These are phyloP conservation scores for Friedmanniomyces endolithicus DNA, from an alignment of 495 filamentous ascomycete species.

Conservation along the genomic window DNA sequence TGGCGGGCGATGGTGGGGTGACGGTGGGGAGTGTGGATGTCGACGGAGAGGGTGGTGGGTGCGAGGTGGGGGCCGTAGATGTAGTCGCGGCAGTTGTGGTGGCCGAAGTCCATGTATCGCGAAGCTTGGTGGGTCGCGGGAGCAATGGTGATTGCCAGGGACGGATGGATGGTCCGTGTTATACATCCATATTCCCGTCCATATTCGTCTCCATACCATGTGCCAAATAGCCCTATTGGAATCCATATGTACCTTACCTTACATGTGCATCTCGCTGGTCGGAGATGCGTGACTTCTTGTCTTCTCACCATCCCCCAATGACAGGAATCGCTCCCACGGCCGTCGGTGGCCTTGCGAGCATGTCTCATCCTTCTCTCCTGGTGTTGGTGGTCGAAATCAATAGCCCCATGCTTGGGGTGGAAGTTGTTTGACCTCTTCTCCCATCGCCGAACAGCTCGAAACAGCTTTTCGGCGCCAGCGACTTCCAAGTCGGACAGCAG, in stretches of 20 bases:
- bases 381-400: conserved; percentile 16
- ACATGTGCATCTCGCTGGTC: not conserved
- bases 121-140: not conserved
- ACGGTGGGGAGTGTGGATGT: not conserved
- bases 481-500: not conserved
- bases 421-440: conserved; percentile 37
- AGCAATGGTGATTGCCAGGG: not conserved
- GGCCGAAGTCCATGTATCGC: conserved; percentile 14
- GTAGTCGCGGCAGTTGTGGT: conserved; percentile 22
- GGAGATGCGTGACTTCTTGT: not conserved
- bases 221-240: no score
- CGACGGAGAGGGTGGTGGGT: conserved; percentile 3
- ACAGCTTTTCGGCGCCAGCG: not conserved
- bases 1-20: conserved; percentile 2
- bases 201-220: no score
- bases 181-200: no score
- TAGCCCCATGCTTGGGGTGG: conserved; percentile 70
- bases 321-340: not conserved
- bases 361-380: not conserved
- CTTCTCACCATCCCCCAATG: not conserved
- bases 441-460: conserved; percentile 18
- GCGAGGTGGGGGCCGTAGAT: conserved; percentile 9
- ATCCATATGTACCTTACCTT: no score
- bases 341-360: conserved; percentile 17
- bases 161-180: not conserved